Base-by-base conservation (phyloP, 371 early-diverging fungal species). In the Mucor indicus region DNA sequence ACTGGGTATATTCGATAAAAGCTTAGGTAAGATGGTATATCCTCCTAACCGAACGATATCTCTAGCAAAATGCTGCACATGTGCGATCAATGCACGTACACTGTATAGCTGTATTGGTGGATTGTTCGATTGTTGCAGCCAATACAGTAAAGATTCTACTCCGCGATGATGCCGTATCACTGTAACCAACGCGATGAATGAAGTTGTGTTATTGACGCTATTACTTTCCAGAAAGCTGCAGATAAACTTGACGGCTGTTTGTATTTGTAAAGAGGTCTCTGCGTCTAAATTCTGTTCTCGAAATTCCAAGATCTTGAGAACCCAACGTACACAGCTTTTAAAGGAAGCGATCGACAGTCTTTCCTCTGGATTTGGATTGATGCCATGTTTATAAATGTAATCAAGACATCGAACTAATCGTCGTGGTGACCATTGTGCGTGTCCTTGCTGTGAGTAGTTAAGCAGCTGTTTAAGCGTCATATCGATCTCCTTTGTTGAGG, bases 351-450 rank as follows among this genome's bases (percentile, higher is more conserved):
- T 7, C 24, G 22, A 21, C 2, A 47, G 19, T 12, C 31, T 21
- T 6, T 38, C 19, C 2, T 50, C 19, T n/a, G 39, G 31, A 41
- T 50, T 15, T 11, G 22, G 19, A 13, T 39, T 49, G 7, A 43
- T 24, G 3, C 19, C 20, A 15, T 54, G 48, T 0, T 13, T 33
- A 5, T 46, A 21, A 1, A 60, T 30, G 2, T 38, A 48, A 16
- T 60, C 51, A 0, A 60, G 24, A 21, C 60, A 60, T 1, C 60
- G 60, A 6, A 50, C 22, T 0, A 60, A 45, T n/a, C 50, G 37
- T 8, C 38, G 31, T 4, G 30, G 20, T 8, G 60, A 29, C 60
- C 60, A 60, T 7, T 45, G 13, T 12, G 27, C 42, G 9, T 32
- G 19, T 0, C 38, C 4, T 5, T 33, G 31, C 21, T 52, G 41